Evolutionary conservation across 2,329 filamentous ascomycete genomes (phyloP).

Genomic region (Penicillium polonicum): DNA sequence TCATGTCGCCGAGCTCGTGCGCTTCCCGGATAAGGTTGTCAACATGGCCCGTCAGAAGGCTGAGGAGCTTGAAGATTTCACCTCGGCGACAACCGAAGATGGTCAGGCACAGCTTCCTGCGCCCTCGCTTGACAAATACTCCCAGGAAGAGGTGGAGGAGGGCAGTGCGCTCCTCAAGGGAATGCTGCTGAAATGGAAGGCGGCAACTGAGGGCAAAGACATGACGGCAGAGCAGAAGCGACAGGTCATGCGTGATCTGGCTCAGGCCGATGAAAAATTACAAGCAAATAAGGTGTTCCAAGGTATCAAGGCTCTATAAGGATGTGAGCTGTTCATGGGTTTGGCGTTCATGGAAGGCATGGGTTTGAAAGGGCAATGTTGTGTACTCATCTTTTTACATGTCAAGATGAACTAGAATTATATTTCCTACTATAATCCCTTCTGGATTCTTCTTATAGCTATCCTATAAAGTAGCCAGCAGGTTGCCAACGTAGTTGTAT

Average conservation of each 20-base stretch:
- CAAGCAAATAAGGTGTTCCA: constrained; percentile 56
- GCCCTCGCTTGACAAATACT: constrained; percentile 53
- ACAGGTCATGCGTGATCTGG: constrained; percentile 72
- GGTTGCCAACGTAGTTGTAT: background rate
- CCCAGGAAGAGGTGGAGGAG: constrained; percentile 82
- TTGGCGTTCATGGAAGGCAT: constrained; percentile 15
- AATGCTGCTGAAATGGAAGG: constrained; percentile 81
- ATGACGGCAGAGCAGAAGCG: constrained; percentile 75
- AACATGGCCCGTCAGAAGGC: constrained; percentile 99
- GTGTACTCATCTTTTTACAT: constrained; percentile 1
- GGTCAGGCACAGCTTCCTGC: constrained; percentile 40
- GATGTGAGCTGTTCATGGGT: constrained; percentile 5
- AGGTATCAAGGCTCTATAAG: constrained; percentile 47
- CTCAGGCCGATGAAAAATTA: constrained; percentile 67
- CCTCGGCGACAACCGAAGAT: constrained; percentile 29
- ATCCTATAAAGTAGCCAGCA: background rate
- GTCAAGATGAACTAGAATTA: background rate
- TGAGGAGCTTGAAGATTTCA: constrained; percentile 94
- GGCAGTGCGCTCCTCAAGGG: constrained; percentile 83
- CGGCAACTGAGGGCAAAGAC: constrained; percentile 59
- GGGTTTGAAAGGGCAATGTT: constrained; percentile 8
- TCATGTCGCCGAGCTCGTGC: constrained; percentile 93
- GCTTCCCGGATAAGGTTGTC: constrained; percentile 95
- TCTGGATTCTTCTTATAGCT: background rate
- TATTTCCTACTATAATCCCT: background rate